phyloP scores from a whole-genome alignment of 345 rosid genomes.

The Hibiscus tridactylites region DNA sequence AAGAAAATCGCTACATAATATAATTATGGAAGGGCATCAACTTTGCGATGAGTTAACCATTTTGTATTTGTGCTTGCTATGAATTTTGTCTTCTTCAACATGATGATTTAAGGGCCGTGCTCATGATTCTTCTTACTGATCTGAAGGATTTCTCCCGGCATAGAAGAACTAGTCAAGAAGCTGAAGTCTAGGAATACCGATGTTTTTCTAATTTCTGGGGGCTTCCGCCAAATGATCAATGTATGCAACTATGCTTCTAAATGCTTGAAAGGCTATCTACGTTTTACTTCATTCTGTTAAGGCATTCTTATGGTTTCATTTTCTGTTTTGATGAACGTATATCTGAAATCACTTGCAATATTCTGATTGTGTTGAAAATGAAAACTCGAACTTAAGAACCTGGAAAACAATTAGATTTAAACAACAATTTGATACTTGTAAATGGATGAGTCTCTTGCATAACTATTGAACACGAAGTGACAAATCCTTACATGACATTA shows the following conservation, averaged over 20 bases:
- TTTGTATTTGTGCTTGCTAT: neutral
- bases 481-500: neutral
- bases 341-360: neutral
- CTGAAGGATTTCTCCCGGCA: conserved; percentile 77
- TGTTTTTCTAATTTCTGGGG: conserved; percentile 89
- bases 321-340: neutral
- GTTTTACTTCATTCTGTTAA: neutral
- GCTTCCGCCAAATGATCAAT: conserved; percentile 95
- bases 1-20: neutral
- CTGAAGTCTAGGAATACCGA: conserved; percentile 52
- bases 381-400: neutral
- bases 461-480: neutral
- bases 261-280: neutral
- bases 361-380: neutral
- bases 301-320: neutral
- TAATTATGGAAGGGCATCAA: neutral
- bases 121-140: conserved; percentile 2
- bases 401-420: neutral
- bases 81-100: neutral
- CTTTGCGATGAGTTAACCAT: neutral
- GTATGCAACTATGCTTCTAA: conserved; percentile 37
- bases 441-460: neutral
- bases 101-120: neutral
- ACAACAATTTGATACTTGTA: too few relatives aligned
- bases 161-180: conserved; percentile 63